A percentile compares a stretch with the other conserved stretches of the same genome.
Evolutionary conservation across 306 rosid species (phyloP).

Genomic region (Cicer judaicum): DNA sequence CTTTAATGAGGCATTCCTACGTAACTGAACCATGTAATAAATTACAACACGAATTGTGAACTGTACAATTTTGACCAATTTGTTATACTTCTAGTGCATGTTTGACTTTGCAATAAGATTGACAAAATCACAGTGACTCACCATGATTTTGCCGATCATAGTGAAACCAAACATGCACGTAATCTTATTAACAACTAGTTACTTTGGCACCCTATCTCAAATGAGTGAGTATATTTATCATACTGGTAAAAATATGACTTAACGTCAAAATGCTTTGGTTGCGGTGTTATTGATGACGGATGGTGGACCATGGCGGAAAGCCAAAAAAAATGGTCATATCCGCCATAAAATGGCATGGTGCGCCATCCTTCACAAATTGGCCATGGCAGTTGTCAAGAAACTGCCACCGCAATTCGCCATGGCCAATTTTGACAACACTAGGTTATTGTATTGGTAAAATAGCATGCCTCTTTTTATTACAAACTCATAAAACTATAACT

Average conservation of each 20-base stretch:
- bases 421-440: too few species aligned
- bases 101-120: too few species aligned
- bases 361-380: too few species aligned
- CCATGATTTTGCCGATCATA: too few species aligned
- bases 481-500: constrained; percentile 28
- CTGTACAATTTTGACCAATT: constrained; percentile 26
- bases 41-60: constrained; percentile 15
- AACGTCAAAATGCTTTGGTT: background rate
- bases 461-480: background rate
- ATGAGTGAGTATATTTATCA: constrained; percentile 1
- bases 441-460: constrained; percentile 18
- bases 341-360: too few species aligned
- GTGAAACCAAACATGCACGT: too few species aligned
- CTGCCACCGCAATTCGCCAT: too few species aligned
- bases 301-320: too few species aligned
- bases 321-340: too few species aligned
- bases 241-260: constrained; percentile 3
- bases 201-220: constrained; percentile 35
- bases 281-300: background rate
- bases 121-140: too few species aligned
- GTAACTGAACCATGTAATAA: constrained; percentile 28
- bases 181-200: constrained; percentile 21
- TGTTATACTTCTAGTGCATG: background rate
- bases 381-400: too few species aligned
- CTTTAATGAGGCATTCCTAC: constrained; percentile 9